Evolutionary conservation across 1,284 basidiomycete genomes (phyloP).

Genomic region (Ganoderma leucocontextum): DNA sequence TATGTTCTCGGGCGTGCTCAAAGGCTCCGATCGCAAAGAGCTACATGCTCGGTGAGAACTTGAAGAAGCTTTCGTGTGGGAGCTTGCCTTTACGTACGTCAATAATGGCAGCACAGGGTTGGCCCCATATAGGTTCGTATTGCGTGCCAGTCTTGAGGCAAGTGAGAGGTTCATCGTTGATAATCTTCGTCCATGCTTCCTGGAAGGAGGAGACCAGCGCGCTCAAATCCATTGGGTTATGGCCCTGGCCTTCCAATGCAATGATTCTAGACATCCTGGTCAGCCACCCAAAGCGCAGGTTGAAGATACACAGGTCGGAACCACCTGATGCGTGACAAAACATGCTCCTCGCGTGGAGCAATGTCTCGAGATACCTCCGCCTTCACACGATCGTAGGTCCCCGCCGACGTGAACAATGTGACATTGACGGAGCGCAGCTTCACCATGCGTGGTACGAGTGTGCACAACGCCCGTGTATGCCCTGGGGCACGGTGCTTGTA

Average conservation of each 20-base stretch:
- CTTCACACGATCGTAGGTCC: not conserved
- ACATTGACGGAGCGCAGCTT: not conserved
- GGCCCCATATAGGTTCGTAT: not conserved
- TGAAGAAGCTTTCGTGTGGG: not conserved
- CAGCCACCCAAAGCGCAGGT: not conserved
- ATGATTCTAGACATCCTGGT: not conserved
- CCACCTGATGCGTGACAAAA: not conserved
- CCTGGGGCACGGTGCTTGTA: not conserved
- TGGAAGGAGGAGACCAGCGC: not conserved
- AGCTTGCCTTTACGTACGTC: not conserved
- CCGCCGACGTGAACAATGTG: not conserved
- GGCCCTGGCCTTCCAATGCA: not conserved
- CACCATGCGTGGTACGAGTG: not conserved
- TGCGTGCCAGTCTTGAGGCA: not conserved
- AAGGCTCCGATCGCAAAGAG: not conserved
- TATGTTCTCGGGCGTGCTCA: not conserved
- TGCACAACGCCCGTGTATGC: not conserved
- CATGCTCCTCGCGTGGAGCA: not conserved
- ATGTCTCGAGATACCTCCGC: slow-evolving; percentile 3
- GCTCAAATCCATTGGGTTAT: not conserved
- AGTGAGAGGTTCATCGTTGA: not conserved
- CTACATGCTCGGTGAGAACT: not conserved
- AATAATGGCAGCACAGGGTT: not conserved
- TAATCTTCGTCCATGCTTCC: not conserved
- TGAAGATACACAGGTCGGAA: not conserved